Evolutionary conservation across 2,329 filamentous ascomycete genomes (phyloP).

Genomic region (Fusarium nisikadoi): DNA sequence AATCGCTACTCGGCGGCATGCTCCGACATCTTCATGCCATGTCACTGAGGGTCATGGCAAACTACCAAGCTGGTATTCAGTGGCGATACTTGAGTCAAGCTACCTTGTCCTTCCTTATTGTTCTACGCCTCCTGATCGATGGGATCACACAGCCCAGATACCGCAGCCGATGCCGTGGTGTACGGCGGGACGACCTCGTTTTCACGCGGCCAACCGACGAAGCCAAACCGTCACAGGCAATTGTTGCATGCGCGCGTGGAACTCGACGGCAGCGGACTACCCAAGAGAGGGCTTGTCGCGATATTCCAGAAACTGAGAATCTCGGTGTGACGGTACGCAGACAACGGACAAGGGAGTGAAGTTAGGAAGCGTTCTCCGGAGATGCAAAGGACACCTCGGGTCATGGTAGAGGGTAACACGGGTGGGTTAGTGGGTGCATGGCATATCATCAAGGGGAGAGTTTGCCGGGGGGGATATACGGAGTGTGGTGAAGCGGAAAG

Average conservation of each 20-base stretch:
- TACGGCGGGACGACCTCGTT: constrained; percentile 39
- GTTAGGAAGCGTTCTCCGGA: constrained; percentile 4
- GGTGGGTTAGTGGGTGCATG: constrained; percentile 14
- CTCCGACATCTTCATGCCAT: not conserved
- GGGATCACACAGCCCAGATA: constrained; percentile 37
- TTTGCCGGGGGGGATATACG: constrained; percentile 3
- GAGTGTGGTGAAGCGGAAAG: constrained; percentile 18
- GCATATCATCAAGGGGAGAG: constrained; percentile 1
- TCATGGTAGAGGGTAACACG: constrained; percentile 27
- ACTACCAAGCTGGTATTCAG: not conserved
- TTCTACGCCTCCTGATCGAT: constrained; percentile 11
- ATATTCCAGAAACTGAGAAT: constrained; percentile 34
- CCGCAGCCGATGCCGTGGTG: constrained; percentile 39
- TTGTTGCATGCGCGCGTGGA: constrained; percentile 22
- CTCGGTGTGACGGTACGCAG: constrained; percentile 26
- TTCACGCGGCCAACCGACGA: constrained; percentile 29
- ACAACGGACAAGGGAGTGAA: constrained; percentile 19
- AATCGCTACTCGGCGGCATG: not conserved
- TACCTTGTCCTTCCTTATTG: not conserved
- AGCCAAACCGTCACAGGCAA: constrained; percentile 21
- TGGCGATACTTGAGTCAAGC: not conserved
- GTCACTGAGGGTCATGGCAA: not conserved
- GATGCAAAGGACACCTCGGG: constrained; percentile 1
- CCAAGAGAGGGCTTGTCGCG: constrained; percentile 40
- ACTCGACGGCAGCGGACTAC: constrained; percentile 27